Evolutionary conservation across 495 filamentous ascomycete species (phyloP), one percentile per base, ranked within the genome.

Genomic region (Elasticomyces elasticus): DNA sequence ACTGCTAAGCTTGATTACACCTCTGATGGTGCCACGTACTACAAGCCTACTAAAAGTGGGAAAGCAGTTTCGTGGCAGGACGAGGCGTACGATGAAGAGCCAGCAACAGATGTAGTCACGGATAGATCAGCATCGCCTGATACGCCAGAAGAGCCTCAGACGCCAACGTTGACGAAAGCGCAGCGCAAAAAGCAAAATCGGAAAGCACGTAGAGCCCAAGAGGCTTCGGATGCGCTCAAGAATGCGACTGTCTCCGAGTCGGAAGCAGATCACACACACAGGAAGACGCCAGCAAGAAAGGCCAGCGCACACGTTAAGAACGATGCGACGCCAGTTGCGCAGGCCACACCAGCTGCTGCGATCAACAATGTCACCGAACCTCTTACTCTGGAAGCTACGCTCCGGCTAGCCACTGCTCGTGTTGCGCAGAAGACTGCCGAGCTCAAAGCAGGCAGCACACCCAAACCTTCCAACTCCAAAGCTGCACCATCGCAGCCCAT

Each of bases 61-160:
- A 71, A 69, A 54, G 65, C 23, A 24, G 68, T 72, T 11, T 63
- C 56, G 24, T 70, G 69, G 70, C 64, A 61, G 25, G 69, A 71
- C 49, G 61, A 68, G 40, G 17, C 53, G 13, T 52, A 63, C 26
- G 67, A 59, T 12, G 55, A 59, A 37, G 64, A 67, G 25, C 50
- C 65, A 22, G 64, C 52, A 50, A 61, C 63, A 63, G 51, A 56
- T 17, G 38, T 52, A 11, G 23, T 49, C 30, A 55, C 49, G 25
- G 62, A 62, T 45, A 17, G 52, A n/a, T 52, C 60, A 0, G 27
- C 41, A 28, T 42, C 30, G 31, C 33, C 47, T 27, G 52, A 27
- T 23, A 38, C 63, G 22, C 48, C 59, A 35, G 42, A 17, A 5
- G 37, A 26, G 35, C 40, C 47, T 35, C 49, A 25, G 23, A 38